Evolutionary conservation across 441 rosid genomes (phyloP).

Genomic region (Populus tomentosa): DNA sequence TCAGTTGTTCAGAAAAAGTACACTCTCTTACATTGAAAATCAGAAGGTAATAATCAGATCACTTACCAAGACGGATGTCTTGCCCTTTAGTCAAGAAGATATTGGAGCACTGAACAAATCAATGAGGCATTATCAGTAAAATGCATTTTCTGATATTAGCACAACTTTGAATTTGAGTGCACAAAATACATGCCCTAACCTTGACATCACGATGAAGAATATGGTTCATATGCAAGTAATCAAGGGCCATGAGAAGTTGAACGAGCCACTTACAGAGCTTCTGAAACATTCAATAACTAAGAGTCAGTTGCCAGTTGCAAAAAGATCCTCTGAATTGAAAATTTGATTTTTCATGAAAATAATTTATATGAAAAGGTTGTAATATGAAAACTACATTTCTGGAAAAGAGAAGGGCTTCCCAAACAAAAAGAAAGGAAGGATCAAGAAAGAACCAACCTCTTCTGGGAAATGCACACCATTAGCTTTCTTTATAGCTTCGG

Average conservation of each 20-base stretch:
- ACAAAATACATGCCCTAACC: conserved; percentile 42
- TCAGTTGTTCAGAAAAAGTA: conserved; percentile 22
- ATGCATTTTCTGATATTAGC: conserved; percentile 14
- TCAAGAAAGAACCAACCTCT: conserved; percentile 62
- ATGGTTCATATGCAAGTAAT: conserved; percentile 91
- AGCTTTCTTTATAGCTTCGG: conserved; percentile 90
- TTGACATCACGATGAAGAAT: conserved; percentile 99
- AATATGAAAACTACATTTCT: conserved; percentile 5
- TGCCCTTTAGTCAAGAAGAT: conserved; percentile 92
- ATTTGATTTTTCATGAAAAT: not conserved
- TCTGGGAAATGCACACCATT: conserved; percentile 72
- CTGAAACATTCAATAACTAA: conserved; percentile 37
- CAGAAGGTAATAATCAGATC: conserved; percentile 12
- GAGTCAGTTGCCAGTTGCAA: conserved; percentile 1
- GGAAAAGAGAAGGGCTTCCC: not conserved
- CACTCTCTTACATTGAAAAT: not conserved
- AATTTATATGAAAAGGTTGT: not conserved
- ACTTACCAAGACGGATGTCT: conserved; percentile 93
- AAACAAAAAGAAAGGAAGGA: not conserved
- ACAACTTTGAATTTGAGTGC: not conserved
- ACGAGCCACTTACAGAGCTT: conserved; percentile 98
- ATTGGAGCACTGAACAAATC: conserved; percentile 76
- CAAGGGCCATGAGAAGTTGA: conserved; percentile 96
- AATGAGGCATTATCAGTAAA: conserved; percentile 27
- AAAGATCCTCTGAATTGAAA: conserved; percentile 9